Evolutionary conservation across 2,329 filamentous ascomycete genomes (phyloP).

Genomic region (Verticillium longisporum): DNA sequence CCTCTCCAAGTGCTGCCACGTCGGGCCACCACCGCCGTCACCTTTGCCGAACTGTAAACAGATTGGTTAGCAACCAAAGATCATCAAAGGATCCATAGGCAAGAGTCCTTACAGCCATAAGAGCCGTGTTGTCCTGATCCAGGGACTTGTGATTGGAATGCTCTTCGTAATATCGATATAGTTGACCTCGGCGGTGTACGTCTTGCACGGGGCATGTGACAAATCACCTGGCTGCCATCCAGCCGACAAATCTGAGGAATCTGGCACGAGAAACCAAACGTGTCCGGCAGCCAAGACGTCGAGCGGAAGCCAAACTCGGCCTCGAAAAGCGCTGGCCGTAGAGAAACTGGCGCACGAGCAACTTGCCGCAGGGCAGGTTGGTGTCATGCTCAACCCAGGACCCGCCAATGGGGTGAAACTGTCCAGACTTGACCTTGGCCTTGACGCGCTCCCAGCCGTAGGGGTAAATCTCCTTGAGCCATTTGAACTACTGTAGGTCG

Average conservation of each 20-base stretch:
- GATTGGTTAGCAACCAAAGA: not conserved
- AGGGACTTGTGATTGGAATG: slow-evolving; percentile 61
- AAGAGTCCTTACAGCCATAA: slow-evolving; percentile 40
- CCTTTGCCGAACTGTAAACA: slow-evolving; percentile 51
- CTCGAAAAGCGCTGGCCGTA: slow-evolving; percentile 64
- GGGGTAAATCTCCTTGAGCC: slow-evolving; percentile 60
- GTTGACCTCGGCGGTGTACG: slow-evolving; percentile 59
- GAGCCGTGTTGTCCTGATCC: slow-evolving; percentile 56
- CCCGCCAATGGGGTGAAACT: slow-evolving; percentile 61
- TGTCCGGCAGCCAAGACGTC: slow-evolving; percentile 64
- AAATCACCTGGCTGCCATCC: slow-evolving; percentile 62
- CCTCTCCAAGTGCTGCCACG: slow-evolving; percentile 59
- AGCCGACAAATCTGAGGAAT: slow-evolving; percentile 60
- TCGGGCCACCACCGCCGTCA: slow-evolving; percentile 62
- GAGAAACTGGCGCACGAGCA: slow-evolving; percentile 58
- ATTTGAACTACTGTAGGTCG: slow-evolving; percentile 35
- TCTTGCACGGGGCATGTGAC: slow-evolving; percentile 64
- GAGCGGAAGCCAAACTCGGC: slow-evolving; percentile 57
- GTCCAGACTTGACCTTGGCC: slow-evolving; percentile 57
- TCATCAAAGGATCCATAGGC: no score
- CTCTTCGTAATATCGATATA: slow-evolving; percentile 60
- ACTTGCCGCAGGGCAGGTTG: slow-evolving; percentile 62
- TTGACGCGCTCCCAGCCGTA: slow-evolving; percentile 60
- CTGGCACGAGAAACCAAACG: slow-evolving; percentile 62
- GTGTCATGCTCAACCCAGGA: slow-evolving; percentile 69